phyloP scores from a whole-genome alignment of 2,329 filamentous ascomycete species.

The Lachnellula arida region DNA sequence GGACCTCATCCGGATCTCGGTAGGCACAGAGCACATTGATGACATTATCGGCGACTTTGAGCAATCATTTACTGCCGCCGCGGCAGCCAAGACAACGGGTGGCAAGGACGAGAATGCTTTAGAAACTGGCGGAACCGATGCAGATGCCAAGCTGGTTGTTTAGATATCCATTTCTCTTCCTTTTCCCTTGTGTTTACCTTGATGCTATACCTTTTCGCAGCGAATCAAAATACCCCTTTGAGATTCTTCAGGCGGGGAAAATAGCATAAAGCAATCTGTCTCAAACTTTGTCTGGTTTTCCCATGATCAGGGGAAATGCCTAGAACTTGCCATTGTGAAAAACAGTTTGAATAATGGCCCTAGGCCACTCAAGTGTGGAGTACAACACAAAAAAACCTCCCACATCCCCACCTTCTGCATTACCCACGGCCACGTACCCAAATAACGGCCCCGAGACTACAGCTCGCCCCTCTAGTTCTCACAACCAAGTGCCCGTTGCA shows the following conservation, averaged over 20 bases:
- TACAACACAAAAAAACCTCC: constrained; percentile 51
- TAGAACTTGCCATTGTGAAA: constrained; percentile 10
- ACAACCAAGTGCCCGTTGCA: constrained; percentile 32
- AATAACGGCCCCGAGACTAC: constrained; percentile 50
- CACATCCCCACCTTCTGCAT: constrained; percentile 46
- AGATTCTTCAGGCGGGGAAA: not conserved
- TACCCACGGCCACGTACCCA: constrained; percentile 45
- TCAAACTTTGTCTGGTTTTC: too few relatives aligned
- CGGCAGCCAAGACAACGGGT: constrained; percentile 36
- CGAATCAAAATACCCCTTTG: not conserved
- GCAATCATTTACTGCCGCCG: constrained; percentile 70
- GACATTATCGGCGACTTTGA: constrained; percentile 96
- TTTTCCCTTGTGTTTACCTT: not conserved
- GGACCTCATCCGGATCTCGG: constrained; percentile 91
- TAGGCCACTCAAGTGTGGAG: constrained; percentile 44
- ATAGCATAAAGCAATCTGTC: not conserved
- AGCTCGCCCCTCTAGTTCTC: constrained; percentile 47
- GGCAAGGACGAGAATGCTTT: constrained; percentile 21
- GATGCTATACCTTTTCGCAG: not conserved
- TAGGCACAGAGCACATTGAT: constrained; percentile 94
- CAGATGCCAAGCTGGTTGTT: constrained; percentile 27
- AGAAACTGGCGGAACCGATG: constrained; percentile 15
- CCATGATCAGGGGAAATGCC: too few relatives aligned
- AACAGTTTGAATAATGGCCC: constrained; percentile 50
- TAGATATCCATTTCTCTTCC: constrained; percentile 4